Conservation (phyloP, 108 stramenopile species). For the Cyclotella atomus region DNA sequence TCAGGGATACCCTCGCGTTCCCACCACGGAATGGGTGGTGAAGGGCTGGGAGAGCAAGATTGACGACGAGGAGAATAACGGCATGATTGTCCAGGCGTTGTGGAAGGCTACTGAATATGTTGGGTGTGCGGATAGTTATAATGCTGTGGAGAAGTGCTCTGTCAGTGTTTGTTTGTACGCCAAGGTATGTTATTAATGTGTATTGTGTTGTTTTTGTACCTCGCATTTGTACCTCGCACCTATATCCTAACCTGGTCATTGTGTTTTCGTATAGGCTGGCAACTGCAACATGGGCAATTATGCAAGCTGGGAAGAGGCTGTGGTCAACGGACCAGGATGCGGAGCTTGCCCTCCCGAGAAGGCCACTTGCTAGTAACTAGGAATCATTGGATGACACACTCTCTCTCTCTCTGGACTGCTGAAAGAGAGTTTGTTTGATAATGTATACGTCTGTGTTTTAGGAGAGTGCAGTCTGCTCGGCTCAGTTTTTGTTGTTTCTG, state of each 20-base stretch:
- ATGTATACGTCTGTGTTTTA: no score
- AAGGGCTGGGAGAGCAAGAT: background rate
- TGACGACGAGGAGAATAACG: background rate
- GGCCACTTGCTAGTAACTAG: background rate
- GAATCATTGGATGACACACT: no score
- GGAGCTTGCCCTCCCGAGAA: conserved; percentile 8
- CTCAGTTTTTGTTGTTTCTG: no score
- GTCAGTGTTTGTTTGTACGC: conserved; percentile 10
- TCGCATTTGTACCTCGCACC: background rate
- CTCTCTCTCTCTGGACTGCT: no score
- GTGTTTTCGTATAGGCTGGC: background rate
- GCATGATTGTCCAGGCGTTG: conserved; percentile 4
- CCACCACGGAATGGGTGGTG: conserved; percentile 5
- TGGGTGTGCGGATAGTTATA: conserved; percentile 13
- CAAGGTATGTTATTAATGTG: background rate
- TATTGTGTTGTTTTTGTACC: background rate
- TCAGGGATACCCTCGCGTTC: background rate
- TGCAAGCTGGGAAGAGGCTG: background rate
- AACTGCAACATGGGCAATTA: conserved; percentile 17
- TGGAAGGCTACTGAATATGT: conserved; percentile 4
- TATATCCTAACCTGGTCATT: background rate
- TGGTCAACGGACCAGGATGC: conserved; percentile 12
- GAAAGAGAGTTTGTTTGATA: no score
- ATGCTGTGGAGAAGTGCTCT: background rate
- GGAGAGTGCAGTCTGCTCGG: no score